phyloP scores from a whole-genome alignment of 352 stramenopile genomes.

The Phytophthora melonis region DNA sequence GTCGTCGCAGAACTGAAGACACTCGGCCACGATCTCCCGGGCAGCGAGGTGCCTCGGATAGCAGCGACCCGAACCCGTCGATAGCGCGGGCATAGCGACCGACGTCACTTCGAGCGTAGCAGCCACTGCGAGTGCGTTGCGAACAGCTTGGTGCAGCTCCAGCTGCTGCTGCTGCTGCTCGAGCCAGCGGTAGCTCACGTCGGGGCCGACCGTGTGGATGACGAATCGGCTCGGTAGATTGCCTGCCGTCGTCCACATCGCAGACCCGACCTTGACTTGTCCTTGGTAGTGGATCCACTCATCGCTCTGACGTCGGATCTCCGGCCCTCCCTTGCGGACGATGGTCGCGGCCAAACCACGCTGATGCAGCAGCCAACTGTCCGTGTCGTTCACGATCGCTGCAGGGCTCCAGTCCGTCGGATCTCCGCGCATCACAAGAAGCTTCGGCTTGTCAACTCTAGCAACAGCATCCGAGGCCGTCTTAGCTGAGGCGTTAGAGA shows the following conservation, averaged over 20 bases:
- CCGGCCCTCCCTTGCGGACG: constrained; percentile 24
- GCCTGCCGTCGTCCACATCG: constrained; percentile 44
- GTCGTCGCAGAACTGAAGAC: constrained; percentile 27
- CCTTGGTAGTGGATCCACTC: constrained; percentile 36
- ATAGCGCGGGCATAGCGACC: constrained; percentile 51
- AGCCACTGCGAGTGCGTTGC: constrained; percentile 35
- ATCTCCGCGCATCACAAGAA: constrained; percentile 50
- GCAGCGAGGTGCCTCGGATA: constrained; percentile 53
- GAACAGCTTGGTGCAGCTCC: constrained; percentile 22
- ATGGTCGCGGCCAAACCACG: constrained; percentile 44
- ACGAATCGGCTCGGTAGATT: constrained; percentile 42
- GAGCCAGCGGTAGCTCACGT: constrained; percentile 21
- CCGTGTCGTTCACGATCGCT: constrained; percentile 55
- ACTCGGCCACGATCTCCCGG: constrained; percentile 46
- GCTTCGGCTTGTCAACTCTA: constrained; percentile 8
- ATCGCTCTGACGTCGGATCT: constrained; percentile 41
- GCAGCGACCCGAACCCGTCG: constrained; percentile 39
- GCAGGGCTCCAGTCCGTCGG: constrained; percentile 41
- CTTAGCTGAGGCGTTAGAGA: no score
- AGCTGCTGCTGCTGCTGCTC: not conserved
- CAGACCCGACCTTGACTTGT: constrained; percentile 37
- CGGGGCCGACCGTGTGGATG: constrained; percentile 54
- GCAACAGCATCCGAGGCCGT: no score
- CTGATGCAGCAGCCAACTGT: constrained; percentile 34
- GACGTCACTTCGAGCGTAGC: constrained; percentile 33